Conservation (phyloP, 2,329 filamentous ascomycete species). For the Penicillium sp. region DNA sequence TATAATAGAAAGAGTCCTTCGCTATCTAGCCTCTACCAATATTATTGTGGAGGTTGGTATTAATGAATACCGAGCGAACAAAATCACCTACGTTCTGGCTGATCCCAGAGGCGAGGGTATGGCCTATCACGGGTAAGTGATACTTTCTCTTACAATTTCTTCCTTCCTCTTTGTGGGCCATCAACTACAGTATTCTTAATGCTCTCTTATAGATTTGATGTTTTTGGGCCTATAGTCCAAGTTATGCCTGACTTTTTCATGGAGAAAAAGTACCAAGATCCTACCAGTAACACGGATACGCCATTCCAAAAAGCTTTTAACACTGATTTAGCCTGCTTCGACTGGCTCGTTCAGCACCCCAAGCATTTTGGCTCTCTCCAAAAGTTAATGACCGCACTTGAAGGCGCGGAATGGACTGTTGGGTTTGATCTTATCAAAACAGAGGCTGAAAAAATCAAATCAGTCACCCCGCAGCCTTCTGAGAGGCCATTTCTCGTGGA, state of each 20-base stretch:
- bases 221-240: constrained; percentile 12
- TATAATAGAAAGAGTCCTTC: constrained; percentile 23
- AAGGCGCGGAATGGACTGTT: constrained; percentile 23
- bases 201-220: constrained; percentile 13
- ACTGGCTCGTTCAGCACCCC: constrained; percentile 30
- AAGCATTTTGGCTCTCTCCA: constrained; percentile 24
- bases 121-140: constrained; percentile 13
- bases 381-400: constrained; percentile 24
- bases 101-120: constrained; percentile 13
- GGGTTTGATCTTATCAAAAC: constrained; percentile 19
- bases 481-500: constrained; percentile 40
- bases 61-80: constrained; percentile 18
- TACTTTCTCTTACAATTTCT: neutral
- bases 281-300: constrained; percentile 23
- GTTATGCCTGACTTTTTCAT: constrained; percentile 30
- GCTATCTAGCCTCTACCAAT: constrained; percentile 24
- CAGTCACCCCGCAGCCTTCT: neutral
- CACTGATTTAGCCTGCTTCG: constrained; percentile 28
- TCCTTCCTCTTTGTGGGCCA: neutral
- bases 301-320: constrained; percentile 33
- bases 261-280: constrained; percentile 29
- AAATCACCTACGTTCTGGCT: constrained; percentile 12
- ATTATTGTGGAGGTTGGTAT: constrained; percentile 12
- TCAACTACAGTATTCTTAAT: neutral
- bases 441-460: constrained; percentile 13